Percentiles rank a stretch among this genome's conserved stretches.
phyloP scores from a whole-genome alignment of 495 filamentous ascomycete genomes.

The Hyaloscypha bicolor region DNA sequence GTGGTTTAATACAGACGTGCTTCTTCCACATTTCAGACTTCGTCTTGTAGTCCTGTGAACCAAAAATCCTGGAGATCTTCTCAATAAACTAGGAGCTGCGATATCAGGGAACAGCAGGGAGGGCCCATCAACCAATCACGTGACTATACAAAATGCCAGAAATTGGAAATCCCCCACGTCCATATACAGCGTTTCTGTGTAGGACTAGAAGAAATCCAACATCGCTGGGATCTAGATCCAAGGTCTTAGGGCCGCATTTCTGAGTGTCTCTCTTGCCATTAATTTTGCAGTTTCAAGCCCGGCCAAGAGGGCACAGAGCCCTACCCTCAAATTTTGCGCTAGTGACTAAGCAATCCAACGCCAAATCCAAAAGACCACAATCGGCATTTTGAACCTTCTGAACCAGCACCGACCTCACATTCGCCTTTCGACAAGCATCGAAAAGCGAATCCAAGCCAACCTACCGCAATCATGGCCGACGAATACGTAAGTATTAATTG shows the following conservation, averaged over 20 bases:
- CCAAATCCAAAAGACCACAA: conserved; percentile 29
- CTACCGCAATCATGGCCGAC: conserved; percentile 88
- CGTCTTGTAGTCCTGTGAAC: neutral
- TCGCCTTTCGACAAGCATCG: conserved; percentile 55
- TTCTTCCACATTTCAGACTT: conserved; percentile 25
- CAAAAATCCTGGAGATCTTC: neutral
- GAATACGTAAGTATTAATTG: conserved; percentile 75
- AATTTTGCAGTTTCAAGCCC: neutral
- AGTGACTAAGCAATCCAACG: conserved; percentile 34
- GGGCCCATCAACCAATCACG: no score
- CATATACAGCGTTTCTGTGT: no score
- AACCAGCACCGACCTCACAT: conserved; percentile 34
- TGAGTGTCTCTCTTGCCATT: neutral
- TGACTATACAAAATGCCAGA: no score
- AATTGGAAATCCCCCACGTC: no score
- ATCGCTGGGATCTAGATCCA: no score
- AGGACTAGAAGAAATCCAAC: no score
- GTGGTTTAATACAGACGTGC: conserved; percentile 33
- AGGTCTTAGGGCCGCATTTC: neutral
- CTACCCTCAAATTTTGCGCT: conserved; percentile 24
- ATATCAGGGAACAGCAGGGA: neutral
- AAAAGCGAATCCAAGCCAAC: conserved; percentile 51
- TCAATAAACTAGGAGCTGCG: neutral
- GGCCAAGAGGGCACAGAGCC: conserved; percentile 21
- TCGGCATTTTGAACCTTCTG: conserved; percentile 8